phyloP scores from a whole-genome alignment of 2,329 filamentous ascomycete genomes.

The Paraphaeosphaeria sporulosa region DNA sequence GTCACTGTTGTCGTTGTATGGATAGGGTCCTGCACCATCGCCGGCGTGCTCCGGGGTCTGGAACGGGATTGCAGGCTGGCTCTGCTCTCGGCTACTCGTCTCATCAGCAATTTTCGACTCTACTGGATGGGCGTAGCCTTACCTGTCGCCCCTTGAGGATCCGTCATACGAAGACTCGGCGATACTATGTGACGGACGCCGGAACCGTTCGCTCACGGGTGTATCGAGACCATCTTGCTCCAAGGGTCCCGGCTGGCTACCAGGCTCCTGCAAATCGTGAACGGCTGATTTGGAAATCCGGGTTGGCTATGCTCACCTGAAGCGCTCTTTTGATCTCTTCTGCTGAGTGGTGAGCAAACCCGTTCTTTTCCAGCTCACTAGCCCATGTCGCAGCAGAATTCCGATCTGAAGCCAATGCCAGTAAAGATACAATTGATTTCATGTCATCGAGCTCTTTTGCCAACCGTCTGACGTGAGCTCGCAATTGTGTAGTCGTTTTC shows the following conservation, averaged over 20 bases:
- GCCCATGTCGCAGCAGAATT: constrained; percentile 46
- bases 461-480: constrained; percentile 47
- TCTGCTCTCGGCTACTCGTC: constrained; percentile 39
- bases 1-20: constrained; percentile 29
- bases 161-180: constrained; percentile 42
- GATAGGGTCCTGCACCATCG: constrained; percentile 30
- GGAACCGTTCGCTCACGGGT: constrained; percentile 36
- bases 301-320: constrained; percentile 29
- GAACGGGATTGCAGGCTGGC: constrained; percentile 38
- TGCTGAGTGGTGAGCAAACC: constrained; percentile 47
- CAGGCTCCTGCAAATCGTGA: constrained; percentile 33
- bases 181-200: constrained; percentile 30
- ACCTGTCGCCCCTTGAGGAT: constrained; percentile 45
- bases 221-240: constrained; percentile 39
- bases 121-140: constrained; percentile 12
- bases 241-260: constrained; percentile 27
- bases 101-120: constrained; percentile 26
- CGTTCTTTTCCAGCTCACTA: constrained; percentile 47
- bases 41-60: constrained; percentile 27
- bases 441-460: constrained; percentile 50
- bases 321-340: constrained; percentile 49
- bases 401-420: constrained; percentile 45
- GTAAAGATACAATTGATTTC: constrained; percentile 46
- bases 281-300: background rate
- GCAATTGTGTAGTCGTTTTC: constrained; percentile 48